Evolutionary conservation across 1,284 basidiomycete genomes (phyloP), one percentile per base, ranked within the genome.

Genomic region (Moesziomyces sp.): DNA sequence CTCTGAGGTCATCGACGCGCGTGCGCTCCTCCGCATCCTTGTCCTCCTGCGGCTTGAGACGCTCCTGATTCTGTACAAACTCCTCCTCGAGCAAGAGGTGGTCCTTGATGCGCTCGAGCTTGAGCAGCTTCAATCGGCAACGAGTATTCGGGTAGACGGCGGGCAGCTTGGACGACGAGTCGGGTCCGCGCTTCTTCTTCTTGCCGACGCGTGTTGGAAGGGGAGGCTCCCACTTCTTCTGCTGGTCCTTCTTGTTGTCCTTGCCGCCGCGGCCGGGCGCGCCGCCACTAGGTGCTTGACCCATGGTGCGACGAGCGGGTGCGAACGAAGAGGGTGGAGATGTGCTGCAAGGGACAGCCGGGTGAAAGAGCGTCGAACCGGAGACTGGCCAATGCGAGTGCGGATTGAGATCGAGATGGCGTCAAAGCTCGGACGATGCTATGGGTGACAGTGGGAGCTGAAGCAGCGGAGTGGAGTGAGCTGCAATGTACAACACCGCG

Each of bases 221-320:
- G 72, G 97, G 97, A 13, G 97, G 95, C 85, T 99, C 97, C 95
- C 96, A 99, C 87, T 98, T 97, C 89, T 96, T 94, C 80, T 83
- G 80, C 65, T 83, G 79, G 52, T 83, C 80, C 88, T 94, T 93
- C 55, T 80, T 75, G 66, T 71, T 69, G 66, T 77, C 74, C 57
- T 77, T 76, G 46, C 72, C 67, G 28, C 77, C 77, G 44, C 77
- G 71, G n/a, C 79, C 79, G 49, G 76, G 69, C 7, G 77, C 77
- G 46, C 68, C 72, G 24, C 77, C 77, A 57, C 66, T 71, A 11
- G 79, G 79, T 58, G 71, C 77, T 62, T 81, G 79, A 77, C 79
- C 79, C 78, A 76, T 70, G 50, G 10, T 68, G 62, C 18, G 33
- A 11, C 42, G 24, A 42, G 16, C 42, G 19, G n/a, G 26, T 19